Conservation (phyloP, 805 yeast genomes). For the Tetrapisispora taiwanensis region DNA sequence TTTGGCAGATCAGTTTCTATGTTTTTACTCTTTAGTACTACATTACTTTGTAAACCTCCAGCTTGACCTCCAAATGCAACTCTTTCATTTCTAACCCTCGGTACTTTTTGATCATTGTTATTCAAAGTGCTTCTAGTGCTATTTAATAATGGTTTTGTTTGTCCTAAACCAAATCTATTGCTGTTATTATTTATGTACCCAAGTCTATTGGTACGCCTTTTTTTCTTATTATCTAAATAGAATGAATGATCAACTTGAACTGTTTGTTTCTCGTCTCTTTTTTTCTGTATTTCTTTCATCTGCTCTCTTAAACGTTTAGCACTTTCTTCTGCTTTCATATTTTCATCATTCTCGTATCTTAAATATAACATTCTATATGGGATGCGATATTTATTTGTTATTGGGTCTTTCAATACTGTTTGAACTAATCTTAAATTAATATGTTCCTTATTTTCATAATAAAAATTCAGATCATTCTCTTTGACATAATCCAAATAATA, state of each 20-base stretch:
- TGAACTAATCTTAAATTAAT: constrained; percentile 9
- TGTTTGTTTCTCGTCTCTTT: constrained; percentile 27
- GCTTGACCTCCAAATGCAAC: constrained; percentile 28
- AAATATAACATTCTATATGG: constrained; percentile 31
- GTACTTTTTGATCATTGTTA: constrained; percentile 10
- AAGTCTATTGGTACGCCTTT: constrained; percentile 1
- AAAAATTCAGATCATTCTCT: constrained; percentile 7
- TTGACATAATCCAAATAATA: constrained; percentile 14
- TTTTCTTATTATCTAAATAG: constrained; percentile 8
- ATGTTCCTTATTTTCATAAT: constrained; percentile 9
- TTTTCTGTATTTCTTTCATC: constrained; percentile 22
- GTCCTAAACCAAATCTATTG: too few relatives aligned
- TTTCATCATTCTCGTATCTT: constrained; percentile 27
- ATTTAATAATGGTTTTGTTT: constrained; percentile 1
- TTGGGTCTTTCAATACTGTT: constrained; percentile 13
- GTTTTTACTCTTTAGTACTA: too few relatives aligned
- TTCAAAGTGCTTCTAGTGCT: constrained; percentile 14
- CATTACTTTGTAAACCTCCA: constrained; percentile 8
- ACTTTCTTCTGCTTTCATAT: constrained; percentile 28
- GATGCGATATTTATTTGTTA: constrained; percentile 22
- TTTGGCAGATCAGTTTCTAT: background rate
- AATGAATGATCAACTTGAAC: constrained; percentile 18
- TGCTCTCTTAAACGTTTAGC: constrained; percentile 28
- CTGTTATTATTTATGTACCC: too few relatives aligned
- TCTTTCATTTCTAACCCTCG: constrained; percentile 13